These are phyloP conservation scores for Hypoxylon sp. DNA, from an alignment of 2,329 filamentous ascomycete species.

Conservation along the genomic window DNA sequence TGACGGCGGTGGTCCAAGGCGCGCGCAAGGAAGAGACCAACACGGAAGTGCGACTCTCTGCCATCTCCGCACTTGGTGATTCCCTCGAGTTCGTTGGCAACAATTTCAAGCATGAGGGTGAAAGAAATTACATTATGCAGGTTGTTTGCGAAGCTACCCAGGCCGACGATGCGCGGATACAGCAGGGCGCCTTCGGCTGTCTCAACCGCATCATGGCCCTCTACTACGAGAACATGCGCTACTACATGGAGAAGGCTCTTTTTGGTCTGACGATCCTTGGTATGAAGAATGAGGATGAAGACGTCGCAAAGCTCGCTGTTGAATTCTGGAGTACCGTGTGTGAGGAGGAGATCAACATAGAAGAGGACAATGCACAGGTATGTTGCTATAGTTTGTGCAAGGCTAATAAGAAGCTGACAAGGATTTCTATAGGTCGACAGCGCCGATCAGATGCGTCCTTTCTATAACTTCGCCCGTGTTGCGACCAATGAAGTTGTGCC, in stretches of 20 bases:
- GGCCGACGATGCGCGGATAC: constrained; percentile 89
- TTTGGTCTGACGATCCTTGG: constrained; percentile 97
- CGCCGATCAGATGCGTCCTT: constrained; percentile 86
- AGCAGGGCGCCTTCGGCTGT: constrained; percentile 96
- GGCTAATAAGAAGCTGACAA: constrained; percentile 28
- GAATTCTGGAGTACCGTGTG: constrained; percentile 99
- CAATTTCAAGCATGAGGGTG: constrained; percentile 99
- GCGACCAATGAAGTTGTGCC: constrained; percentile 95
- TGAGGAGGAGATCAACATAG: constrained; percentile 97
- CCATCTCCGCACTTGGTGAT: constrained; percentile 94
- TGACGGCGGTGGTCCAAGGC: constrained; percentile 97
- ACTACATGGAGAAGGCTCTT: constrained; percentile 99
- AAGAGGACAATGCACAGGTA: constrained; percentile 93
- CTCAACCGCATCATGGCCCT: constrained; percentile 98
- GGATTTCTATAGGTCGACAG: constrained; percentile 71
- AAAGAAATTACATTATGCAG: constrained; percentile 99
- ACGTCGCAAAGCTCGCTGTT: constrained; percentile 96
- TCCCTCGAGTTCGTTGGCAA: constrained; percentile 97
- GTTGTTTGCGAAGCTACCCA: constrained; percentile 99
- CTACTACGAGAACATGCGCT: constrained; percentile 99
- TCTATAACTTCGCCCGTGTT: constrained; percentile 95
- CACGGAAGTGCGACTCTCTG: constrained; percentile 89
- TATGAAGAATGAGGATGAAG: constrained; percentile 98
- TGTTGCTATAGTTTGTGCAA: constrained; percentile 46
- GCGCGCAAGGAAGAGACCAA: constrained; percentile 97